Conservation (phyloP, 805 yeast species). For the Teunomyces tritomae region DNA sequence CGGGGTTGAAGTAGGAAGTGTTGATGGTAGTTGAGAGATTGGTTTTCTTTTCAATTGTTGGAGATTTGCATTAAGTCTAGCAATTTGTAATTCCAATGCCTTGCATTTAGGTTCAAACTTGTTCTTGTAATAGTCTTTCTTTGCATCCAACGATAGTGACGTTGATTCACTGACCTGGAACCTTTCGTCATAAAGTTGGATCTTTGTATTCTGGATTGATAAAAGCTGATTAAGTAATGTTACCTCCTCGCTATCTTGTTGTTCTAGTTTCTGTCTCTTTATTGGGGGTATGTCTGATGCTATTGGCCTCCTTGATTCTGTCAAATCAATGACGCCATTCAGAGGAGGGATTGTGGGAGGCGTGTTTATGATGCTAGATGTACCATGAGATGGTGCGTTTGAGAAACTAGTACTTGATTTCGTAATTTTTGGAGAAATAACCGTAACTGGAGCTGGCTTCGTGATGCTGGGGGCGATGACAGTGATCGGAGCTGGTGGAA, state of each 20-base stretch:
- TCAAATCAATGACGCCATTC: background rate
- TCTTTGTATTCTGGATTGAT: conserved; percentile 5
- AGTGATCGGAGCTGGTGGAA: background rate
- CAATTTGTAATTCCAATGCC: background rate
- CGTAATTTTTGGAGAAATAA: too few relatives aligned
- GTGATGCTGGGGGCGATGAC: background rate
- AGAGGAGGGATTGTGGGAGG: background rate
- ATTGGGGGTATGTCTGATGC: background rate
- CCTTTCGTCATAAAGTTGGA: conserved; percentile 16
- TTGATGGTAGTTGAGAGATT: background rate
- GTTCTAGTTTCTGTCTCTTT: background rate
- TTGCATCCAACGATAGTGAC: conserved; percentile 36
- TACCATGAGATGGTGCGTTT: background rate
- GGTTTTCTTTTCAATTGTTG: background rate
- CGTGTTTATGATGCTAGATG: background rate
- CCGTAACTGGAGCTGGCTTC: too few relatives aligned
- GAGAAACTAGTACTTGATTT: too few relatives aligned
- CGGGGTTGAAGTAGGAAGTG: conserved; percentile 4
- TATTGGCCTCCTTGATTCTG: background rate
- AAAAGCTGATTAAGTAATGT: conserved; percentile 1
- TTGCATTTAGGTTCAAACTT: conserved; percentile 21
- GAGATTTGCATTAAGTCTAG: background rate
- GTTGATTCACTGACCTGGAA: conserved; percentile 34
- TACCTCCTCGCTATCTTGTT: background rate
- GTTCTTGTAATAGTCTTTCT: conserved; percentile 23